Base-by-base conservation (phyloP, 441 rosid species). In the Brassica hybrid region DNA sequence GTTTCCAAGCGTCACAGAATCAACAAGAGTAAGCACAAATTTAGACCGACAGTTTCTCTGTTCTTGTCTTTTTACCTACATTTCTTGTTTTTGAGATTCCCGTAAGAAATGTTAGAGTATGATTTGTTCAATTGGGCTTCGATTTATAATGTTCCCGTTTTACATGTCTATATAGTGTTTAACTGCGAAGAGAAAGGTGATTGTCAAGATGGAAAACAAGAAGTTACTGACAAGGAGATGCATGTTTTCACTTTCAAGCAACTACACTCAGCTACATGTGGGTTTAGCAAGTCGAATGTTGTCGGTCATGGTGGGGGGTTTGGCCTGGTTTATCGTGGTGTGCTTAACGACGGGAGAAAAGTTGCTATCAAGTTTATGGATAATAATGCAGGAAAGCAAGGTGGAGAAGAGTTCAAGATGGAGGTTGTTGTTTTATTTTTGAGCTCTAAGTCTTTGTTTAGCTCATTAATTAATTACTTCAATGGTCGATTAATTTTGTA, bases 251-350 rank as follows among this genome's bases (percentile, higher is more conserved):
- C 90, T 34, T 93, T 84, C 75, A 95, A 90, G 94, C 96, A 91
- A 79, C 81, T 95, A 4, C 90, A 93, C 78, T 91, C 94, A 16
- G 97, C 98, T 0, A 85, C 96, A 0, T 89, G 94, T 80, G 91
- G 96, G 45, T 95, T 95, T 83, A 93, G 90, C 83, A 91, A 91
- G 86, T 90, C 97, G 0, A 90, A 91, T 86, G 96, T 91, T 57
- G 93, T 95, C 71, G 99, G 99, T 30, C 96, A 95, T 30, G 98
- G 96, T 83, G 94, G 90, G 5, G 94, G 90, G 7, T 95, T 95
- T 63, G 99, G 98, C 3, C 84, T 80, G 12, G 99, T 95, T 7
- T 95, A 91, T 56, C 88, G 90, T 19, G 97, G 97, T 64, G 93
- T 95, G 71, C 97, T 95, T 69, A 83, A 38, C 48, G 85, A 91